Conservation (phyloP, 2,329 filamentous ascomycete genomes). For the Botrytis cinerea region DNA sequence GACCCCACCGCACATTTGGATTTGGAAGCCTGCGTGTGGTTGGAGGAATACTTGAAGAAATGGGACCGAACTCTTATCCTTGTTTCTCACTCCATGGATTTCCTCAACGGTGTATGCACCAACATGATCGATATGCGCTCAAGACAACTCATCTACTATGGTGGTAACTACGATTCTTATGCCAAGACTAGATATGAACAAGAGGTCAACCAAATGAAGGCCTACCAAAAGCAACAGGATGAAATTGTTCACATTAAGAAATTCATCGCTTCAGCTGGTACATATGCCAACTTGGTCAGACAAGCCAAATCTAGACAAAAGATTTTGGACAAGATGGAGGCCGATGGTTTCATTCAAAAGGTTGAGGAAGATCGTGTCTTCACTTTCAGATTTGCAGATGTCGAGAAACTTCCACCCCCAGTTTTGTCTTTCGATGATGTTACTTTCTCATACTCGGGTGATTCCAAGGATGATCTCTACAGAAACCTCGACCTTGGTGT, state of each 20-base stretch:
- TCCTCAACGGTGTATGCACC: conserved; percentile 97
- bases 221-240: conserved; percentile 98
- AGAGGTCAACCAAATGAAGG: conserved; percentile 98
- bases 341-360: conserved; percentile 95
- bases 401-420: conserved; percentile 97
- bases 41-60: conserved; percentile 99
- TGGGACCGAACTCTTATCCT: conserved; percentile 97
- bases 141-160: conserved; percentile 91
- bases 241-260: conserved; percentile 99
- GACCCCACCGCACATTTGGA: conserved; percentile 99
- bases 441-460: conserved; percentile 95
- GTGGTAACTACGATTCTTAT: conserved; percentile 99
- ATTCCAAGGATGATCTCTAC: conserved; percentile 88
- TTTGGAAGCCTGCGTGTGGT: conserved; percentile 98
- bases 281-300: conserved; percentile 97
- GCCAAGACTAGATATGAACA: conserved; percentile 91
- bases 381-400: conserved; percentile 96
- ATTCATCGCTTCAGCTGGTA: conserved; percentile 99
- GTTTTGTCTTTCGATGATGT: conserved; percentile 96
- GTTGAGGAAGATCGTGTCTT: conserved; percentile 85
- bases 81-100: conserved; percentile 97
- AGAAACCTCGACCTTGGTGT: conserved; percentile 97
- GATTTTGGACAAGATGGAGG: conserved; percentile 99
- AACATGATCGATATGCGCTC: conserved; percentile 98
- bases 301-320: conserved; percentile 99